These are phyloP conservation scores for Lactarius quietus DNA, from an alignment of 768 basidiomycete genomes.

Conservation along the genomic window DNA sequence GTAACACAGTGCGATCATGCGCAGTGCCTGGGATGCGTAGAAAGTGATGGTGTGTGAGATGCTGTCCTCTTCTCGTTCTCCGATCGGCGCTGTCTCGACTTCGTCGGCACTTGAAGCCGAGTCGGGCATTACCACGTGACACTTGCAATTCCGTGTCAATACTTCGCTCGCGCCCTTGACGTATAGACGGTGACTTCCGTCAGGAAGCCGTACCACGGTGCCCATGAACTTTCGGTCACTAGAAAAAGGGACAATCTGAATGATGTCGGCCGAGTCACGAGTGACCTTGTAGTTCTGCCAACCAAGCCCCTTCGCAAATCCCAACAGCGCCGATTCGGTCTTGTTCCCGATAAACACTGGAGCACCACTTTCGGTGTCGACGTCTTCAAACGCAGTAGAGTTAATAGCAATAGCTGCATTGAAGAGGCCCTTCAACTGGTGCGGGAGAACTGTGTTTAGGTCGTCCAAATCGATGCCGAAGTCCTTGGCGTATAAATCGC, in stretches of 20 bases:
- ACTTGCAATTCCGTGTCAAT: slow-evolving; percentile 68
- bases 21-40: slow-evolving; percentile 93
- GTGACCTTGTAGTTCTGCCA: slow-evolving; percentile 72
- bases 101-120: slow-evolving; percentile 28
- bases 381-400: slow-evolving; percentile 92
- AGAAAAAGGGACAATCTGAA: slow-evolving; percentile 92
- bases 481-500: slow-evolving; percentile 46
- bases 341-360: slow-evolving; percentile 82
- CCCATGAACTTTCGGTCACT: slow-evolving; percentile 95
- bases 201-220: slow-evolving; percentile 63
- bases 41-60: slow-evolving; percentile 93
- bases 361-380: slow-evolving; percentile 55
- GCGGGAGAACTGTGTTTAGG: slow-evolving; percentile 61
- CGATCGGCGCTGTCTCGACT: slow-evolving; percentile 60
- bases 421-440: slow-evolving; percentile 59
- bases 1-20: slow-evolving; percentile 94
- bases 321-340: slow-evolving; percentile 91
- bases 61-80: slow-evolving; percentile 67
- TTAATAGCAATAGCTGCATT: slow-evolving; percentile 89
- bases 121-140: slow-evolving; percentile 67
- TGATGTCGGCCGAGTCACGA: slow-evolving; percentile 54
- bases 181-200: slow-evolving; percentile 62
- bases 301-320: slow-evolving; percentile 74
- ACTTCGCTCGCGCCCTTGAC: slow-evolving; percentile 96
- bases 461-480: slow-evolving; percentile 82